Conservation (phyloP, 1,284 basidiomycete genomes). For the Xerocomus amazonicus region DNA sequence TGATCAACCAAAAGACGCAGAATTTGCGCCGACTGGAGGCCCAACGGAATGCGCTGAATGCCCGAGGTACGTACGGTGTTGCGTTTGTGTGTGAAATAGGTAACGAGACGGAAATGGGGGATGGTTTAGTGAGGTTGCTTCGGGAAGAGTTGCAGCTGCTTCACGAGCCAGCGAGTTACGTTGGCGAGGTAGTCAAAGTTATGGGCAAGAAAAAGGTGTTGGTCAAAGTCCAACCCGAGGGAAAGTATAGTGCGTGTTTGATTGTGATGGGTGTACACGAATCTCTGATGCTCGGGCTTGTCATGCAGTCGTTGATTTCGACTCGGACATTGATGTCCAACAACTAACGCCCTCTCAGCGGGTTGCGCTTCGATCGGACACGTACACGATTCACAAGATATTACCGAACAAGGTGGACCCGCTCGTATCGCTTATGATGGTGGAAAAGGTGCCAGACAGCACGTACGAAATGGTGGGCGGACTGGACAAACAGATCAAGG, state of each 20-base stretch:
- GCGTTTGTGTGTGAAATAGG: neutral
- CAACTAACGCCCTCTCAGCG: slow-evolving; percentile 85
- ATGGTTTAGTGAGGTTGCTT: slow-evolving; percentile 68
- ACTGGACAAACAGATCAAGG: slow-evolving; percentile 98
- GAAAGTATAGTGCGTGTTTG: slow-evolving; percentile 83
- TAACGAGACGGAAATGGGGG: neutral
- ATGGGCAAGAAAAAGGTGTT: slow-evolving; percentile 99
- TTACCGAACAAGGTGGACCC: slow-evolving; percentile 95
- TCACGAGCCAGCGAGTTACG: slow-evolving; percentile 96
- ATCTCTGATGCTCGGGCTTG: neutral
- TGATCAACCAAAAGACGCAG: slow-evolving; percentile 96
- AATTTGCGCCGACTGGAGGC: slow-evolving; percentile 94
- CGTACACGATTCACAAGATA: slow-evolving; percentile 92
- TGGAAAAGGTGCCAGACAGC: slow-evolving; percentile 99
- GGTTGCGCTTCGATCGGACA: slow-evolving; percentile 94
- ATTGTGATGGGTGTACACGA: neutral
- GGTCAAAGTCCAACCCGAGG: slow-evolving; percentile 98
- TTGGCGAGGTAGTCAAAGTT: slow-evolving; percentile 96
- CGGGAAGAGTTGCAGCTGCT: slow-evolving; percentile 93
- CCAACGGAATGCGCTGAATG: slow-evolving; percentile 95
- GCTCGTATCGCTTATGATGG: slow-evolving; percentile 98
- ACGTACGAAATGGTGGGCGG: slow-evolving; percentile 99
- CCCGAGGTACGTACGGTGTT: slow-evolving; percentile 62
- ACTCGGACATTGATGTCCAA: slow-evolving; percentile 81
- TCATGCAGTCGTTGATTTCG: slow-evolving; percentile 85